These are phyloP conservation scores for Hymenoscyphus scutula DNA, from an alignment of 2,329 filamentous ascomycete species.

Conservation along the genomic window DNA sequence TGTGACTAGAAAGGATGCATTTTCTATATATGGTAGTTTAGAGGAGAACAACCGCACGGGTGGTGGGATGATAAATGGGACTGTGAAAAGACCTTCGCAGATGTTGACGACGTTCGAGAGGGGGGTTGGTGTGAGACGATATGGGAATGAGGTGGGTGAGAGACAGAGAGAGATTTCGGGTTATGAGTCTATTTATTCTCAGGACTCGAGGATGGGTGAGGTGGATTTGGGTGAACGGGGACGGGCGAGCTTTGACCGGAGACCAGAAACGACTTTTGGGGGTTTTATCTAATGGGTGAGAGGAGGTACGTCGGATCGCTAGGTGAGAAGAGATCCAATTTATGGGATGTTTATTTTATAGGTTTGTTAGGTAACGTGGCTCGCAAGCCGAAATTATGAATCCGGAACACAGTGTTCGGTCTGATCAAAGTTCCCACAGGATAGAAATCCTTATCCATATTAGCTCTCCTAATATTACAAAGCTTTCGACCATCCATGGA, in stretches of 20 bases:
- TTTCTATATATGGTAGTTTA: background rate
- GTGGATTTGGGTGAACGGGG: no score
- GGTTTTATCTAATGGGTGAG: background rate
- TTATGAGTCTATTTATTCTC: conserved; percentile 1
- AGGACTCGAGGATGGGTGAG: background rate
- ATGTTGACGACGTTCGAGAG: background rate
- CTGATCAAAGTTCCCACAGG: background rate
- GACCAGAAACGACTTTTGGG: background rate
- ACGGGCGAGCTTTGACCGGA: background rate
- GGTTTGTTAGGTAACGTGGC: background rate
- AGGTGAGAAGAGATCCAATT: no score
- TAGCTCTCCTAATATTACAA: no score
- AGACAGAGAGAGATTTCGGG: background rate
- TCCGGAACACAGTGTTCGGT: background rate
- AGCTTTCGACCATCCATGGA: no score
- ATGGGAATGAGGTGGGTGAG: background rate
- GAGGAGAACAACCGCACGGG: background rate
- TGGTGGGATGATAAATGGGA: background rate
- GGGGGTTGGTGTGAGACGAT: background rate
- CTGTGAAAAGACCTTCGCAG: background rate
- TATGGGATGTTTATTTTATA: no score
- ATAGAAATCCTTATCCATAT: no score
- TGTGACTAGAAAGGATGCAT: background rate
- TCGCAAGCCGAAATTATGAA: background rate
- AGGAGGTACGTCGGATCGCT: no score